Evolutionary conservation across 2,329 filamentous ascomycete genomes (phyloP).

Genomic region (Penicillium brasilianum): DNA sequence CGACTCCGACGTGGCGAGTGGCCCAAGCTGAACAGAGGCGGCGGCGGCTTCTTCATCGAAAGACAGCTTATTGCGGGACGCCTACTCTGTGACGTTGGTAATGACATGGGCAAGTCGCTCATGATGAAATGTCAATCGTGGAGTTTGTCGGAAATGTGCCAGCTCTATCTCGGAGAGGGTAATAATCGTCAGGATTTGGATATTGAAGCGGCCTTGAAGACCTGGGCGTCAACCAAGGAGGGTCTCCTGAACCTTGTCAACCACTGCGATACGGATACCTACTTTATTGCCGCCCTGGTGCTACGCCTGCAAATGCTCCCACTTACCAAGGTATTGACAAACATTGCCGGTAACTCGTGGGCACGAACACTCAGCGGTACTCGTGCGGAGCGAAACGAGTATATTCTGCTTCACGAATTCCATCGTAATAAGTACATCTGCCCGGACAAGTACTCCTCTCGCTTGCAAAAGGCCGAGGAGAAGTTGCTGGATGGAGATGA

Average conservation of each 20-base stretch:
- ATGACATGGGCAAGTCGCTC: constrained; percentile 94
- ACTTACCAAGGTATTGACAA: constrained; percentile 92
- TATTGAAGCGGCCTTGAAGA: constrained; percentile 82
- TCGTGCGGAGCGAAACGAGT: constrained; percentile 96
- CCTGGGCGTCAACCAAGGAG: constrained; percentile 81
- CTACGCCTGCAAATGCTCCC: constrained; percentile 89
- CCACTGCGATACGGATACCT: constrained; percentile 93
- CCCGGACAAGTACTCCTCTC: constrained; percentile 88
- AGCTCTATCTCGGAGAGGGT: constrained; percentile 77
- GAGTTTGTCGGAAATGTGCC: constrained; percentile 98
- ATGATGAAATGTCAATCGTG: constrained; percentile 98
- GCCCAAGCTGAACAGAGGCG: constrained; percentile 85
- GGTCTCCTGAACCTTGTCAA: constrained; percentile 92
- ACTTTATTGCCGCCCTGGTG: constrained; percentile 90
- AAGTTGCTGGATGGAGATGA: constrained; percentile 70
- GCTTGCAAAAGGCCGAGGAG: constrained; percentile 74
- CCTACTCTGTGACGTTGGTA: constrained; percentile 89
- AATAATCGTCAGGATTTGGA: constrained; percentile 82
- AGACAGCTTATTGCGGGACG: constrained; percentile 87
- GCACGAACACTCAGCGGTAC: constrained; percentile 94
- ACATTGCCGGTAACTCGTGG: constrained; percentile 97
- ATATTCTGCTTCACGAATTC: constrained; percentile 97
- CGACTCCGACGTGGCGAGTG: constrained; percentile 81
- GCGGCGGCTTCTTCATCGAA: constrained; percentile 90
- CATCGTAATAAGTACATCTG: constrained; percentile 97